These are phyloP conservation scores for Tagetes patula DNA, from an alignment of 129 eudicot species.

Conservation along the genomic window DNA sequence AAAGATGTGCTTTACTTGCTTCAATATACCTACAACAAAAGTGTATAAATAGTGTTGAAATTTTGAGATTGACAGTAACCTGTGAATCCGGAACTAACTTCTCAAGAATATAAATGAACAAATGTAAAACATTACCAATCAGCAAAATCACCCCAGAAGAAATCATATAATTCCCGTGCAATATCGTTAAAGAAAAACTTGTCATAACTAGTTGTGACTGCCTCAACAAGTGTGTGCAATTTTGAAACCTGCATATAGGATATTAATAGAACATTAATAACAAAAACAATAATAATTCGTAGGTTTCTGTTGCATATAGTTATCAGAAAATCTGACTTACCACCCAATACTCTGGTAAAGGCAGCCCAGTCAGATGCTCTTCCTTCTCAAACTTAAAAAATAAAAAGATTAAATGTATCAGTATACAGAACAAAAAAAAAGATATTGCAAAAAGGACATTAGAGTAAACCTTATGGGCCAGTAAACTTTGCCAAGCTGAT, in stretches of 20 bases:
- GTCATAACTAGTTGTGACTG: slow-evolving; percentile 80
- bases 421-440: slow-evolving; percentile 1
- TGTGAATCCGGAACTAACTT: slow-evolving; percentile 12
- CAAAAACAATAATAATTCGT: background rate
- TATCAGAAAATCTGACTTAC: slow-evolving; percentile 47
- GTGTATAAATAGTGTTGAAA: background rate
- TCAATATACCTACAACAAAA: slow-evolving; percentile 75
- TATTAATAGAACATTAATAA: background rate
- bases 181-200: slow-evolving; percentile 89
- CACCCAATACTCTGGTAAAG: slow-evolving; percentile 95
- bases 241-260: slow-evolving; percentile 66
- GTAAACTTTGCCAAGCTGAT: slow-evolving; percentile 61
- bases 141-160: slow-evolving; percentile 98
- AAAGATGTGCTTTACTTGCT: slow-evolving; percentile 95
- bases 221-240: slow-evolving; percentile 82
- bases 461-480: slow-evolving; percentile 63
- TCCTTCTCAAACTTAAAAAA: slow-evolving; percentile 65
- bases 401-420: background rate
- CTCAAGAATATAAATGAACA: slow-evolving; percentile 6
- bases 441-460: background rate
- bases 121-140: slow-evolving; percentile 64
- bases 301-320: slow-evolving; percentile 9
- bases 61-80: background rate
- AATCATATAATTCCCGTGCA: slow-evolving; percentile 85
- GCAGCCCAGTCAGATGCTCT: slow-evolving; percentile 58